Conservation (phyloP, 768 basidiomycete genomes). For the Pleurotus cornucopiae region DNA sequence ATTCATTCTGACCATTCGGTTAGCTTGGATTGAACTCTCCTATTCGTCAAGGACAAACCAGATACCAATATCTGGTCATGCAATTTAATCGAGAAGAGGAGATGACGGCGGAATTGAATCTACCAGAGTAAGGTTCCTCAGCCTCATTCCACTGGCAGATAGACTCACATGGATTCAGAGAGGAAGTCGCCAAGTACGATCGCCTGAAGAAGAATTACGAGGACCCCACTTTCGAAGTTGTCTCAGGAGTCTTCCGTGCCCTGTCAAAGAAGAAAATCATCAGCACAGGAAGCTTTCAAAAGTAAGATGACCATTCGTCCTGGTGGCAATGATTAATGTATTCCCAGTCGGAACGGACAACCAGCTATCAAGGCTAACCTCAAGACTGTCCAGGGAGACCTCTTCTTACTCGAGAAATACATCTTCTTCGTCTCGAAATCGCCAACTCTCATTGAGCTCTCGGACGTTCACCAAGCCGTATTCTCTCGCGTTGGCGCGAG, state of each 20-base stretch:
- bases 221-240: slow-evolving; percentile 91
- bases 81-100: slow-evolving; percentile 97
- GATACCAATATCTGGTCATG: slow-evolving; percentile 97
- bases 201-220: slow-evolving; percentile 92
- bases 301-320: slow-evolving; percentile 36
- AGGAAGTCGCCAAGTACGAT: slow-evolving; percentile 74
- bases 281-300: slow-evolving; percentile 81
- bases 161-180: slow-evolving; percentile 35
- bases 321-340: background rate
- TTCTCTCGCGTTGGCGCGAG: slow-evolving; percentile 93
- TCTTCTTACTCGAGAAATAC: slow-evolving; percentile 97
- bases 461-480: slow-evolving; percentile 83
- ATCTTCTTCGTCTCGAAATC: slow-evolving; percentile 97
- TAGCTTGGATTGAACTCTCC: slow-evolving; percentile 90
- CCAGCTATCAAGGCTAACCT: slow-evolving; percentile 97
- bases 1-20: slow-evolving; percentile 5
- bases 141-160: background rate
- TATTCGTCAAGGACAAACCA: slow-evolving; percentile 95
- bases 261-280: slow-evolving; percentile 89
- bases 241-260: slow-evolving; percentile 89
- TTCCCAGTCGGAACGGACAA: slow-evolving; percentile 76
- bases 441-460: slow-evolving; percentile 85
- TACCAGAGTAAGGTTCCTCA: slow-evolving; percentile 68
- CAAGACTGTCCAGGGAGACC: slow-evolving; percentile 94
- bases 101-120: slow-evolving; percentile 91